phyloP scores from a whole-genome alignment of 176 grass and related monocot species.

The Carex parvula region DNA sequence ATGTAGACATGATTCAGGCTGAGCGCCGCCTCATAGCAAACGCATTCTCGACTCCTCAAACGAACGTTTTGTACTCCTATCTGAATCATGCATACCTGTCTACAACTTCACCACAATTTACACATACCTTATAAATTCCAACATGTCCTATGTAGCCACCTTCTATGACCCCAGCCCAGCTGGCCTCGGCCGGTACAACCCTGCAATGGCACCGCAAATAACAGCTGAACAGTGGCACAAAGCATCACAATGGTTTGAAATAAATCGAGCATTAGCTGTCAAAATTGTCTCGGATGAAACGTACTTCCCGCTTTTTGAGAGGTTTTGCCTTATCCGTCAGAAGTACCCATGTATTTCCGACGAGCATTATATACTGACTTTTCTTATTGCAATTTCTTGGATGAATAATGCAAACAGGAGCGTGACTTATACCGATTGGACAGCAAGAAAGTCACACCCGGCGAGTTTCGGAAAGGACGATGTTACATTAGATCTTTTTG shows the following conservation, averaged over 20 bases:
- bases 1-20: conserved; percentile 27
- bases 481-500: conserved; percentile 37
- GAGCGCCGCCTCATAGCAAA: conserved; percentile 41
- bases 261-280: conserved; percentile 24
- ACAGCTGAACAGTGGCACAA: conserved; percentile 29
- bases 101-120: conserved; percentile 41
- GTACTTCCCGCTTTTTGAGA: conserved; percentile 30
- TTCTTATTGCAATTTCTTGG: conserved; percentile 20
- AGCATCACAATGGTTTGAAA: conserved; percentile 34
- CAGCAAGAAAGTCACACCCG: conserved; percentile 26
- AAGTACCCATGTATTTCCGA: conserved; percentile 16
- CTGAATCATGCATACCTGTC: conserved; percentile 43
- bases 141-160: conserved; percentile 3
- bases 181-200: conserved; percentile 33
- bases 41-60: conserved; percentile 41
- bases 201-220: conserved; percentile 31
- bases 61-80: conserved; percentile 41
- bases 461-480: conserved; percentile 6
- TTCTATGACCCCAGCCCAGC: background rate
- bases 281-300: conserved; percentile 26
- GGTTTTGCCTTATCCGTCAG: background rate
- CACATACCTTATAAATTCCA: conserved; percentile 37
- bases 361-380: conserved; percentile 40
- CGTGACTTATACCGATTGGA: conserved; percentile 60
- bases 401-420: conserved; percentile 44